Percentiles rank a stretch among this genome's conserved stretches.
These are phyloP conservation scores for Trypanosoma avium DNA, from an alignment of 208 protist species.

Conservation along the genomic window DNA sequence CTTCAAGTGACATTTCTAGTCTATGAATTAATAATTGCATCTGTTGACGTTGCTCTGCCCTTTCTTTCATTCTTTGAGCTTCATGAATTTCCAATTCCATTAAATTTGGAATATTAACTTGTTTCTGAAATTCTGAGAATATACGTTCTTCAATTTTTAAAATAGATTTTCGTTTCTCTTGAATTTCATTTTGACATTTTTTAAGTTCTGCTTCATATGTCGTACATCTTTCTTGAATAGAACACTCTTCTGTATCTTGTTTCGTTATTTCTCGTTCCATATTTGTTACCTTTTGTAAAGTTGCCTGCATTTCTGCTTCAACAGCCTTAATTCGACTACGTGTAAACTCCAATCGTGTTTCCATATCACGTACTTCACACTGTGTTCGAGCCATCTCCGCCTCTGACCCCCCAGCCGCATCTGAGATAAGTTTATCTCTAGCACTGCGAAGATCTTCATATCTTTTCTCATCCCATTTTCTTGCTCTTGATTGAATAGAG, in stretches of 20 bases:
- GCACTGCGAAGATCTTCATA: conserved; percentile 76
- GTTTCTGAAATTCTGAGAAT: conserved; percentile 90
- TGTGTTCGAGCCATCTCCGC: conserved; percentile 71
- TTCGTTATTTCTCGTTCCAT: conserved; percentile 42
- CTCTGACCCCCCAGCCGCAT: conserved; percentile 58
- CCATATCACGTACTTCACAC: conserved; percentile 66
- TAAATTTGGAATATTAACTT: conserved; percentile 86
- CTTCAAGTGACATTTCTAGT: conserved; percentile 76
- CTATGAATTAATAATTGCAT: conserved; percentile 72
- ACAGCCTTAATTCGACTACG: conserved; percentile 46
- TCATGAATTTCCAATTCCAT: conserved; percentile 85
- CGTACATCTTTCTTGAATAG: conserved; percentile 26
- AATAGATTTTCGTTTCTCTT: conserved; percentile 53
- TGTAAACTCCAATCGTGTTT: conserved; percentile 64
- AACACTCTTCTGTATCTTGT: conserved; percentile 21
- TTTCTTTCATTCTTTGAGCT: conserved; percentile 39
- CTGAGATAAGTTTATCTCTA: conserved; percentile 67
- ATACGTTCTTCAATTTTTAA: conserved; percentile 72
- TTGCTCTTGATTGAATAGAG: conserved; percentile 74
- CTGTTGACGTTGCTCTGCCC: conserved; percentile 70
- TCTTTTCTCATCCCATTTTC: conserved; percentile 94
- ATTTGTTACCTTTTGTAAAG: conserved; percentile 31
- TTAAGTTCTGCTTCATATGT: conserved; percentile 42
- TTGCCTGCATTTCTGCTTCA: conserved; percentile 36
- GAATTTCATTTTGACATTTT: conserved; percentile 49